Percentiles rank a stretch among this genome's conserved stretches.
These are phyloP conservation scores for Thalassiosira hispida DNA, from an alignment of 352 stramenopile species.

Conservation along the genomic window DNA sequence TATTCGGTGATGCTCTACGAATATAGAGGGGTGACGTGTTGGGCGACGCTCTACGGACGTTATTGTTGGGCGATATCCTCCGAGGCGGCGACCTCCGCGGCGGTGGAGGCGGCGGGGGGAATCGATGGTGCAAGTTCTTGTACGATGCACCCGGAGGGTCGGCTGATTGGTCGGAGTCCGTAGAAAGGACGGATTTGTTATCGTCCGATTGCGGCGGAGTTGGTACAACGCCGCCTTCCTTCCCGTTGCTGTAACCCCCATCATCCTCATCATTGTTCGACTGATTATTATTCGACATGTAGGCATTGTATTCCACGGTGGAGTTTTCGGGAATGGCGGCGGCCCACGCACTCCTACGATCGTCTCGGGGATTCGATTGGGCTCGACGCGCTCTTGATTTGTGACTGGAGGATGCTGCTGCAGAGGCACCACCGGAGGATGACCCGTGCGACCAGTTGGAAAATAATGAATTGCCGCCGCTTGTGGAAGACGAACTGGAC, in stretches of 20 bases:
- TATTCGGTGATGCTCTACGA: conserved; percentile 21
- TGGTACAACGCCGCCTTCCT: neutral
- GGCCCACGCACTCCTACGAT: neutral
- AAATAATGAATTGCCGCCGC: neutral
- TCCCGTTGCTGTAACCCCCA: neutral
- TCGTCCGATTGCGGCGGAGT: neutral
- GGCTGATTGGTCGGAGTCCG: conserved; percentile 29
- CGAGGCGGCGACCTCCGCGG: conserved; percentile 16
- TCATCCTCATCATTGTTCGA: neutral
- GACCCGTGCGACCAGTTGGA: conserved; percentile 3
- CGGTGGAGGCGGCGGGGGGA: conserved; percentile 21
- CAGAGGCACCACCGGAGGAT: neutral
- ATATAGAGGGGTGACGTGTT: too few relatives aligned
- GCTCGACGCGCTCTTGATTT: conserved; percentile 2
- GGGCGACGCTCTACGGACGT: too few relatives aligned
- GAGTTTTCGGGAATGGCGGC: conserved; percentile 31
- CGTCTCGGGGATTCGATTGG: conserved; percentile 38
- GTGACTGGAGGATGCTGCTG: too few relatives aligned
- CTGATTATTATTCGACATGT: neutral
- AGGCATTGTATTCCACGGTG: conserved; percentile 24
- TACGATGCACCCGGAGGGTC: conserved; percentile 56
- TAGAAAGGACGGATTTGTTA: conserved; percentile 30
- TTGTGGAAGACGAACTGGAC: conserved; percentile 4
- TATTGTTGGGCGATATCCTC: conserved; percentile 7
- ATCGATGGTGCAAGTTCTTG: conserved; percentile 16